Evolutionary conservation across 2,329 filamentous ascomycete species (phyloP).

Genomic region (Saccharata proteae): DNA sequence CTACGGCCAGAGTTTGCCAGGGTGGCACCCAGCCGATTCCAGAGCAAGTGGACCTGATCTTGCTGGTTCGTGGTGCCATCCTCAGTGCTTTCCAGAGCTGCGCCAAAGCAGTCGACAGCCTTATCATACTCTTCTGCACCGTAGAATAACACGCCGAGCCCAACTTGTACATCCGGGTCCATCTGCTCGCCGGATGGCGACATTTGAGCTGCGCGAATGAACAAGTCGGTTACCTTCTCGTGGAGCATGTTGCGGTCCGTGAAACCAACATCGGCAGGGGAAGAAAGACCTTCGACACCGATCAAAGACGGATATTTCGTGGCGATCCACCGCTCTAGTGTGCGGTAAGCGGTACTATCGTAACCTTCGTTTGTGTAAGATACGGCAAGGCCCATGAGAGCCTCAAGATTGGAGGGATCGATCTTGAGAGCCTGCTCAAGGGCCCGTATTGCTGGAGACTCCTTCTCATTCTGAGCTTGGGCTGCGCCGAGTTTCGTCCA

Average conservation of each 20-base stretch:
- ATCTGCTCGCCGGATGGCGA: slow-evolving; percentile 88
- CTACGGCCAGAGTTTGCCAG: slow-evolving; percentile 87
- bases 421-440: slow-evolving; percentile 82
- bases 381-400: slow-evolving; percentile 89
- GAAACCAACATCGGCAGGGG: slow-evolving; percentile 77
- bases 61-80: slow-evolving; percentile 71
- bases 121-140: slow-evolving; percentile 97
- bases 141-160: slow-evolving; percentile 93
- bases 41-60: slow-evolving; percentile 82
- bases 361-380: slow-evolving; percentile 99
- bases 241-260: slow-evolving; percentile 85
- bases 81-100: slow-evolving; percentile 77
- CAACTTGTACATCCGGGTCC: slow-evolving; percentile 97
- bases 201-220: slow-evolving; percentile 84
- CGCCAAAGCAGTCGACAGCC: slow-evolving; percentile 94
- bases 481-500: slow-evolving; percentile 88
- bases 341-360: slow-evolving; percentile 91
- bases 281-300: slow-evolving; percentile 48
- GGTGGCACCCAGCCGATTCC: slow-evolving; percentile 93
- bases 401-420: slow-evolving; percentile 75
- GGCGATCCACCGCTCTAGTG: slow-evolving; percentile 92
- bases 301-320: slow-evolving; percentile 82
- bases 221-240: slow-evolving; percentile 78
- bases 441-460: slow-evolving; percentile 86
- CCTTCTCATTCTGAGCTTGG: slow-evolving; percentile 97